A percentile compares a stretch with the other conserved stretches of the same genome.
phyloP scores from a whole-genome alignment of 352 stramenopile genomes.

The Lagenidium giganteum region DNA sequence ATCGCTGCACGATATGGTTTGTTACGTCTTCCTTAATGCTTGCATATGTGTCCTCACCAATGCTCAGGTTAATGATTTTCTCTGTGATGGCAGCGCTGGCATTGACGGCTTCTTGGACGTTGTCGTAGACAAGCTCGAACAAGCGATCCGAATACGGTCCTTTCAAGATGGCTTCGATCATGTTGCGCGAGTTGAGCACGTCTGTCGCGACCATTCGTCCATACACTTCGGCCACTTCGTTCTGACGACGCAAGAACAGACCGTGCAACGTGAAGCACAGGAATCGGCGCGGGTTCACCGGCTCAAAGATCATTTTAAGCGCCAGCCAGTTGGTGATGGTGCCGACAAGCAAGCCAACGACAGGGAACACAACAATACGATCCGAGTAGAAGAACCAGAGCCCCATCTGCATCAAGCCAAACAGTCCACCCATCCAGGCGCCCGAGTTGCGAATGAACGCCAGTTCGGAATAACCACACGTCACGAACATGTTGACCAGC shows the following conservation, averaged over 20 bases:
- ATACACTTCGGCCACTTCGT: slow-evolving; percentile 87
- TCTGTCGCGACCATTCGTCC: slow-evolving; percentile 79
- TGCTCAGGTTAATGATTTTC: slow-evolving; percentile 81
- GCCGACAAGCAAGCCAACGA: slow-evolving; percentile 93
- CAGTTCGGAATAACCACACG: slow-evolving; percentile 88
- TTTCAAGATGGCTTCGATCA: slow-evolving; percentile 87
- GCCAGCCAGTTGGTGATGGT: slow-evolving; percentile 97
- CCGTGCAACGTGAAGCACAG: slow-evolving; percentile 92
- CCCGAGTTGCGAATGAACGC: slow-evolving; percentile 90
- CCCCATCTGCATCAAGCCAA: slow-evolving; percentile 85
- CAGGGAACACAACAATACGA: slow-evolving; percentile 83
- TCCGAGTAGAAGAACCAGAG: slow-evolving; percentile 85
- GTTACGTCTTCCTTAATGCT: slow-evolving; percentile 88
- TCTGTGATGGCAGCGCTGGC: slow-evolving; percentile 67
- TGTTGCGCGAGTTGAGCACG: slow-evolving; percentile 85
- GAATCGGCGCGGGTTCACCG: slow-evolving; percentile 82
- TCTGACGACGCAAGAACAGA: slow-evolving; percentile 92
- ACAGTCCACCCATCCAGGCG: slow-evolving; percentile 88
- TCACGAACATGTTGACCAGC: slow-evolving; percentile 94
- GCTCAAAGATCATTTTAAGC: slow-evolving; percentile 92
- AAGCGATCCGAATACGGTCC: slow-evolving; percentile 82
- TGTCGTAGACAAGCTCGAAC: slow-evolving; percentile 85
- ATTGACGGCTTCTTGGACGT: slow-evolving; percentile 84
- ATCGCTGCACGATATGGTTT: slow-evolving; percentile 84
- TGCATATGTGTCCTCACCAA: slow-evolving; percentile 78